phyloP scores from a whole-genome alignment of 805 yeast species.

The Yarrowia porcina region DNA sequence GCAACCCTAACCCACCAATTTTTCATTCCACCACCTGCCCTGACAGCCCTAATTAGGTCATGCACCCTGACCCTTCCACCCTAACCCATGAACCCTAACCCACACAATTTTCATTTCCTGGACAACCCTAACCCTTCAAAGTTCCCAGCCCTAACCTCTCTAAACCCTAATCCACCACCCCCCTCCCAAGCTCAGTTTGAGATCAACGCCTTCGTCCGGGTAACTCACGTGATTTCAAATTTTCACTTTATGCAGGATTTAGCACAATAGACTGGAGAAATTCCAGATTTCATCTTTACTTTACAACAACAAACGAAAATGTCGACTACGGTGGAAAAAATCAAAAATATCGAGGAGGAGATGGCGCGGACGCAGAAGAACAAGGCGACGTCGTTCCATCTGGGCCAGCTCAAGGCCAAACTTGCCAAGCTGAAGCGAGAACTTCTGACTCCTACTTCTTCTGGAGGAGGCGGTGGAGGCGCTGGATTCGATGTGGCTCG shows the following conservation, averaged over 20 bases:
- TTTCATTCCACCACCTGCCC: too few species aligned
- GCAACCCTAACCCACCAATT: too few species aligned
- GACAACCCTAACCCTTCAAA: too few species aligned
- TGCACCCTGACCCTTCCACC: too few species aligned
- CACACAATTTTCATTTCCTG: too few species aligned
- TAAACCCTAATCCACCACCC: too few species aligned
- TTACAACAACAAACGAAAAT: not conserved
- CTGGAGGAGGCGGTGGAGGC: constrained; percentile 85
- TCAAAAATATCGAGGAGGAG: constrained; percentile 72
- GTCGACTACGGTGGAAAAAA: constrained; percentile 26
- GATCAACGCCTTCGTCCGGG: constrained; percentile 2
- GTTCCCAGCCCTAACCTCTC: too few species aligned
- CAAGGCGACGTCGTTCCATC: constrained; percentile 94
- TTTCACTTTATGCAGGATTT: constrained; percentile 25
- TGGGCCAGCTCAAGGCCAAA: constrained; percentile 96
- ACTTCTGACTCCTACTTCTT: constrained; percentile 64
- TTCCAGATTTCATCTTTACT: not conserved
- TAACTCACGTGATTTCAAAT: constrained; percentile 20
- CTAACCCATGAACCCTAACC: too few species aligned
- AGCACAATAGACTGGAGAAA: not conserved
- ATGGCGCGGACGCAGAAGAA: constrained; percentile 98
- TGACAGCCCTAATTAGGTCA: too few species aligned
- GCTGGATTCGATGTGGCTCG: constrained; percentile 97
- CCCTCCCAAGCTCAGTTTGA: too few species aligned
- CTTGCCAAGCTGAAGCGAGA: constrained; percentile 93